Evolutionary conservation across 495 filamentous ascomycete genomes (phyloP), one percentile per base, ranked within the genome.

Genomic region (Penicillium lagena): DNA sequence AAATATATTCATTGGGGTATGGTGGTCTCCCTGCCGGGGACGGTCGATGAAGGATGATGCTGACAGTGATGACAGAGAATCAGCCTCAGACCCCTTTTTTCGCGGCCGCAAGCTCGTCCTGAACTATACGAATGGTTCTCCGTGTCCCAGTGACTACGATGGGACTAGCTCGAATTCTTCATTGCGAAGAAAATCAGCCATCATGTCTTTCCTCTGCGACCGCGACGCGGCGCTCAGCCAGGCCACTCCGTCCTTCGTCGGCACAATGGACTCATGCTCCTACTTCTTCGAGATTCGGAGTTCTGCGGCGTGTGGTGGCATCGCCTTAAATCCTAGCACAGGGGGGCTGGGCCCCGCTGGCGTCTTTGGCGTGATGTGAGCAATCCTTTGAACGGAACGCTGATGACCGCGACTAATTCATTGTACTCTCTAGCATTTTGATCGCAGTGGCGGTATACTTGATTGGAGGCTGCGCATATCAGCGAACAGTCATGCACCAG

Each of bases 201-300:
- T 90, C 42, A 89, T 99, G 71, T 91, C 87, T 29, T 87, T 97
- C 65, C 85, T 90, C 57, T 97, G 94, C 68, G 91, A 96, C 54
- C 80, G 79, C 39, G 89, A 95, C 46, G 59, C 71, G 8, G 63
- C 72, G 2, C 62, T 68, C 7, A 75, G 81, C 8, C 78, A 80
- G 22, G 77, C 84, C 12, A 78, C 81, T 11, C 60, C 82, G 5
- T 85, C 87, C 6, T 99, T 95, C 60, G 81, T 97, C 39, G 89
- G 86, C 45, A 78, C 85, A 14, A 83, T 84, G 64, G 89, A 96
- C 55, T 80, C 88, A 39, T 99, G 94, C 71, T 78, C 87, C n/a
- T 99, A 96, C 67, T 86, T 94, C 63, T 99, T 99, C 67, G 90
- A 96, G 62, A 80, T 90, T n/a, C 87, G 90, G 44, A 89, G 88